These are phyloP conservation scores for Dryas drummondii DNA, from an alignment of 306 rosid genomes.

Conservation along the genomic window DNA sequence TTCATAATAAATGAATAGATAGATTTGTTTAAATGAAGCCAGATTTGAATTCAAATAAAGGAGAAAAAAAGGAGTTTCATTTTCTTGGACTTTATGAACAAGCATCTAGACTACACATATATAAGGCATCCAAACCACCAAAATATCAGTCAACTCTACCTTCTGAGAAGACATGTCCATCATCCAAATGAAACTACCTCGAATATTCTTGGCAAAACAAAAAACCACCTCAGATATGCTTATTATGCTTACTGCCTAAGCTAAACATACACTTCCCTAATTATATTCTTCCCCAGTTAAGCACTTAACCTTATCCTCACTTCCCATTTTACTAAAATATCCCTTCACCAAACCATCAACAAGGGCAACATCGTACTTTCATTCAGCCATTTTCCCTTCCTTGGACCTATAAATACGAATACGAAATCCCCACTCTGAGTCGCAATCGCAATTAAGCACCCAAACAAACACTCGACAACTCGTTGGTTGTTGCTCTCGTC, in stretches of 20 bases:
- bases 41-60: too few relatives aligned
- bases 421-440: too few relatives aligned
- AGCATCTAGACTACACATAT: not conserved
- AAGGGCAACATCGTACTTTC: not conserved
- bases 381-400: too few relatives aligned
- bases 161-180: not conserved
- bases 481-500: too few relatives aligned
- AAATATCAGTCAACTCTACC: not conserved
- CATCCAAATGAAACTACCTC: not conserved
- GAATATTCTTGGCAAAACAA: not conserved
- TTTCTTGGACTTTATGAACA: not conserved
- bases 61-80: too few relatives aligned
- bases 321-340: not conserved
- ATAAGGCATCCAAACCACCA: not conserved
- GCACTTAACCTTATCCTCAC: not conserved
- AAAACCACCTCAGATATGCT: not conserved
- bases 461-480: not conserved
- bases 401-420: constrained; percentile 1
- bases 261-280: not conserved
- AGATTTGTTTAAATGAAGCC: too few relatives aligned
- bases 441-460: too few relatives aligned
- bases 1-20: too few relatives aligned
- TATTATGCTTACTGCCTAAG: constrained; percentile 1
- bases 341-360: not conserved
- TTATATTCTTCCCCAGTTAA: not conserved